Conservation (phyloP, 2,329 filamentous ascomycete genomes). For the Pseudogymnoascus sp. region DNA sequence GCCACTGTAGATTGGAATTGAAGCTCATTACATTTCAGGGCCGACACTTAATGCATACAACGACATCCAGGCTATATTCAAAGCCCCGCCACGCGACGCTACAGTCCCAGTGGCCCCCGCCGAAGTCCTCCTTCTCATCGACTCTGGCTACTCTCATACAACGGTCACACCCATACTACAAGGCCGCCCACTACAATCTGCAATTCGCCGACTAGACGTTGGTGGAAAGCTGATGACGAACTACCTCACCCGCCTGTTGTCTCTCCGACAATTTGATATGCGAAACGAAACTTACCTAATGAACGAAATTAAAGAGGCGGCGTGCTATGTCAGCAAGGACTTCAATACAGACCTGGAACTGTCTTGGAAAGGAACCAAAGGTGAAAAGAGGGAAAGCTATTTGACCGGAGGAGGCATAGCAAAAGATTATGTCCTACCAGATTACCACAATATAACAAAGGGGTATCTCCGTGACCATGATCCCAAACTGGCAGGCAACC, state of each 20-base stretch:
- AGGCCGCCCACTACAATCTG: conserved; percentile 71
- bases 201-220: conserved; percentile 76
- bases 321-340: conserved; percentile 73
- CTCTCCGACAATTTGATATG: conserved; percentile 89
- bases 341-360: conserved; percentile 72
- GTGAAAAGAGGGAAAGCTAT: conserved; percentile 46
- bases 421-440: conserved; percentile 86
- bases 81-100: conserved; percentile 44
- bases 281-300: conserved; percentile 88
- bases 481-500: conserved; percentile 49
- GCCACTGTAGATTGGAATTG: conserved; percentile 12
- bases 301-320: conserved; percentile 90
- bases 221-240: conserved; percentile 93
- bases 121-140: conserved; percentile 80
- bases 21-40: conserved; percentile 37
- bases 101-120: conserved; percentile 46
- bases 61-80: conserved; percentile 63
- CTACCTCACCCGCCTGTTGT: conserved; percentile 81
- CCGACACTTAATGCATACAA: conserved; percentile 76
- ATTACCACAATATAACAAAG: conserved; percentile 53
- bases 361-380: conserved; percentile 70
- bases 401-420: conserved; percentile 51
- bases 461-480: conserved; percentile 75
- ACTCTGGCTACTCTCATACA: conserved; percentile 89
- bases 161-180: conserved; percentile 80